These are phyloP conservation scores for Salix dunnii DNA, from an alignment of 345 rosid species.

Conservation along the genomic window DNA sequence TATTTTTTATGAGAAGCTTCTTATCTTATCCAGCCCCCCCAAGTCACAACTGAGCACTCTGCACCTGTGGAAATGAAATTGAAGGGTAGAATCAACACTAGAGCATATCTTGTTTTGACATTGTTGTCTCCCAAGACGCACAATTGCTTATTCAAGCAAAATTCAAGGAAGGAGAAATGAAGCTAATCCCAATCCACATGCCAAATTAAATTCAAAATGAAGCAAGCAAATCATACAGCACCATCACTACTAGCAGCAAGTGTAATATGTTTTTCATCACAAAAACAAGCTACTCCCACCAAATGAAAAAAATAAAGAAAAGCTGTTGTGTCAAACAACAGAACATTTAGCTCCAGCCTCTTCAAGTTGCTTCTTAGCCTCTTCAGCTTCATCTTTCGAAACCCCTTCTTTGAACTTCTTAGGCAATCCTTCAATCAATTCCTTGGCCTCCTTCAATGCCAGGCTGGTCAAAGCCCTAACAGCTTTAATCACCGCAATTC, in stretches of 20 bases:
- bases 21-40: too few species aligned
- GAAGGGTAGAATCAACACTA: too few species aligned
- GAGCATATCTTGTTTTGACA: too few species aligned
- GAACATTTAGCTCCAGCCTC: slow-evolving; percentile 76
- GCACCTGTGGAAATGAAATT: background rate
- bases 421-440: slow-evolving; percentile 76
- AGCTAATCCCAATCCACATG: background rate
- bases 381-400: slow-evolving; percentile 81
- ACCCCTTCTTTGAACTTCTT: slow-evolving; percentile 80
- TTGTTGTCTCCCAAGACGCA: too few species aligned
- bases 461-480: slow-evolving; percentile 69
- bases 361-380: slow-evolving; percentile 81
- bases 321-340: slow-evolving; percentile 32
- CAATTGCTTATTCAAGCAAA: too few species aligned
- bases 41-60: background rate
- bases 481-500: slow-evolving; percentile 80
- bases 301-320: too few species aligned
- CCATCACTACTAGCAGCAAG: background rate
- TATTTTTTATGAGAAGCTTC: background rate
- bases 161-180: background rate
- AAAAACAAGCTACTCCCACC: too few species aligned
- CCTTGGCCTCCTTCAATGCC: slow-evolving; percentile 90
- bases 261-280: background rate
- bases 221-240: background rate
- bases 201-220: background rate